These are phyloP conservation scores for Penicillium glabrum DNA, from an alignment of 2,329 filamentous ascomycete species.

Conservation along the genomic window DNA sequence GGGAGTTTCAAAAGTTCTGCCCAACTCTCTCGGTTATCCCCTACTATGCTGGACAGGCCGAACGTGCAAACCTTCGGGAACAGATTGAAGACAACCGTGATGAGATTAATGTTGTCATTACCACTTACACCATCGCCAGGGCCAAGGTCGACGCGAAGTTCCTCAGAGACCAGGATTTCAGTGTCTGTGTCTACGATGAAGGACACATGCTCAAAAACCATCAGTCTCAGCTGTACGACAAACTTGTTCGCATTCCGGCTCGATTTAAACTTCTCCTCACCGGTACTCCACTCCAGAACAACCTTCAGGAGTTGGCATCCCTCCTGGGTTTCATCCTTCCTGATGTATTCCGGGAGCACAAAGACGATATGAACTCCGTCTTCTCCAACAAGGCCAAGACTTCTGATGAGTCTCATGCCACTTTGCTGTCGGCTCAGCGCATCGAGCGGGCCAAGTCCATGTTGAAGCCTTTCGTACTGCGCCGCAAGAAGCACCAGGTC, in stretches of 20 bases:
- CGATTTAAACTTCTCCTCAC: constrained; percentile 84
- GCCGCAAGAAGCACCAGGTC: constrained; percentile 90
- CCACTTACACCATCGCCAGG: constrained; percentile 69
- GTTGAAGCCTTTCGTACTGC: constrained; percentile 90
- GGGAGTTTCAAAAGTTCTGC: constrained; percentile 86
- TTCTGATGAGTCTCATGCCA: constrained; percentile 69
- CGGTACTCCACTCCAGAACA: constrained; percentile 94
- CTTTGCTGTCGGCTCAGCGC: constrained; percentile 81
- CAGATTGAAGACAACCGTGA: constrained; percentile 63
- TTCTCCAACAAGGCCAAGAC: constrained; percentile 92
- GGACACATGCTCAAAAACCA: constrained; percentile 92
- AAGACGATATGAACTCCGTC: constrained; percentile 77
- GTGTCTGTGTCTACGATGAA: constrained; percentile 79
- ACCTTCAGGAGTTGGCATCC: constrained; percentile 85
- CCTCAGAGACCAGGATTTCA: constrained; percentile 59
- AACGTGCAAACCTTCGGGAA: constrained; percentile 67
- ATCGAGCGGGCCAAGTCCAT: constrained; percentile 86
- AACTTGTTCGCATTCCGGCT: constrained; percentile 73
- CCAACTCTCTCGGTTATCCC: constrained; percentile 70
- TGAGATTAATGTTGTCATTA: constrained; percentile 69
- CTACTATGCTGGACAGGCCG: constrained; percentile 69
- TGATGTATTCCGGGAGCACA: constrained; percentile 71
- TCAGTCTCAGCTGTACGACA: constrained; percentile 75
- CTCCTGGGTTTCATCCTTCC: constrained; percentile 95
- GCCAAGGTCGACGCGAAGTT: constrained; percentile 63